Evolutionary conservation across 1,284 basidiomycete genomes (phyloP), one percentile per base, ranked within the genome.

Genomic region (Sphaerobolus stellatus): DNA sequence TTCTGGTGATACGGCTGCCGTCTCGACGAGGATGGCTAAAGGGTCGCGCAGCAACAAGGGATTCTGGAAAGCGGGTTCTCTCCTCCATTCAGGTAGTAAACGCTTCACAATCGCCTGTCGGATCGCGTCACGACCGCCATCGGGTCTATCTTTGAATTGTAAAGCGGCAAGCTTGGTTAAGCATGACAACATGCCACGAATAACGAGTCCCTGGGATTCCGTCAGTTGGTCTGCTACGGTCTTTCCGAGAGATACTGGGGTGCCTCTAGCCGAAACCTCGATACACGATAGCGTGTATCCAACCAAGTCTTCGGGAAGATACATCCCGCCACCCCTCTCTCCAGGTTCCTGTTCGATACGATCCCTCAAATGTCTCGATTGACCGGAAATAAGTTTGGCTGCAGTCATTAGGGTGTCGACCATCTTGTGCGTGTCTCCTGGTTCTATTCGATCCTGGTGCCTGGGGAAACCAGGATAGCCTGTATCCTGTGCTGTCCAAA

Each of bases 221-320:
- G 90, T 85, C 31, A 96, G 66, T 50, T 81, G 81, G 62, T 94
- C 88, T 2, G 84, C 85, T 48, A 92, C 76, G 13, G 82, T 71
- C 5, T 78, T 81, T 16, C 75, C 73, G 5, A 71, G 67, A 25
- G 52, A 38, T 4, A 68, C 64, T 6, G 79, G 80, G 7, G 79
- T 70, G 1, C 92, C 93, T 29, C 94, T 81, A 52, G 88, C 82
- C 0, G 89, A 81, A 22, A 91, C 82, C 71, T 98, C 95, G 52
- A 92, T 80, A n/a, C 83, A 77, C 2, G 86, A 76, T 44, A 98
- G 80, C 1, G 93, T 94, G 67, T 95, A 97, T 1, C 86, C 91
- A n/a, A 96, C 76, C 30, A 97, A 73, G 59, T 96, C 92, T 62
- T 95, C 90, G 0, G 94, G 92, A 2, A 98, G 75, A 64, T 95